Conservation (phyloP, 106 monocot species). For the Agapanthus africanus region DNA sequence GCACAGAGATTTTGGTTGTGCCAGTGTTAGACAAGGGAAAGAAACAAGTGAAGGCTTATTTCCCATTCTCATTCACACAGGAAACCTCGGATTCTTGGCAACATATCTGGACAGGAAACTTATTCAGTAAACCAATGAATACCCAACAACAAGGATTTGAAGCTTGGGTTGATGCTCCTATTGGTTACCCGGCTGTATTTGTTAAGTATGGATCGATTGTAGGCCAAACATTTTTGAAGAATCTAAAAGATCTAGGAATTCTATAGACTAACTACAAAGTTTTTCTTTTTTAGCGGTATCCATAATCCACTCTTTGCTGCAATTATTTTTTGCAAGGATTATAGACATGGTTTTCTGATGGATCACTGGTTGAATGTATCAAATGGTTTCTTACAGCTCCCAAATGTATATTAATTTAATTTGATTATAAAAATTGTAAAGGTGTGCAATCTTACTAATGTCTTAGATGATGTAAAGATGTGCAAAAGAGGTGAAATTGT, state of each 20-base stretch:
- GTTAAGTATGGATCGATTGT: slow-evolving; percentile 51
- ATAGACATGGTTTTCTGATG: too few relatives aligned
- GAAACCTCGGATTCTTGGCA: slow-evolving; percentile 54
- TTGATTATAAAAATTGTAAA: too few relatives aligned
- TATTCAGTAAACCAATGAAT: slow-evolving; percentile 10
- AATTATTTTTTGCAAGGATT: too few relatives aligned
- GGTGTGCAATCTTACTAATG: too few relatives aligned
- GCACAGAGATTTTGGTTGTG: slow-evolving; percentile 69
- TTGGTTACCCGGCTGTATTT: slow-evolving; percentile 80
- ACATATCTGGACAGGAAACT: slow-evolving; percentile 65
- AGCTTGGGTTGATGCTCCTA: slow-evolving; percentile 53
- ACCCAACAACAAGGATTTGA: slow-evolving; percentile 34
- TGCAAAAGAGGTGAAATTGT: too few relatives aligned
- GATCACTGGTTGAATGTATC: too few relatives aligned
- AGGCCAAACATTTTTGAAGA: slow-evolving; percentile 54
- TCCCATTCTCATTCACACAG: slow-evolving; percentile 39
- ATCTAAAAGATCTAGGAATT: slow-evolving; percentile 60
- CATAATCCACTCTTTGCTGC: too few relatives aligned
- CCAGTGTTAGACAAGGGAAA: slow-evolving; percentile 69
- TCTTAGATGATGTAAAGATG: too few relatives aligned
- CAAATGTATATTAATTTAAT: too few relatives aligned
- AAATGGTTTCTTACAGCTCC: too few relatives aligned
- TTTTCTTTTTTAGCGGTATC: too few relatives aligned
- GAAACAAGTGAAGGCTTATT: slow-evolving; percentile 57
- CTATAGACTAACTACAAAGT: too few relatives aligned